phyloP scores from a whole-genome alignment of 1,284 basidiomycete genomes.

The Boletellus sp. region DNA sequence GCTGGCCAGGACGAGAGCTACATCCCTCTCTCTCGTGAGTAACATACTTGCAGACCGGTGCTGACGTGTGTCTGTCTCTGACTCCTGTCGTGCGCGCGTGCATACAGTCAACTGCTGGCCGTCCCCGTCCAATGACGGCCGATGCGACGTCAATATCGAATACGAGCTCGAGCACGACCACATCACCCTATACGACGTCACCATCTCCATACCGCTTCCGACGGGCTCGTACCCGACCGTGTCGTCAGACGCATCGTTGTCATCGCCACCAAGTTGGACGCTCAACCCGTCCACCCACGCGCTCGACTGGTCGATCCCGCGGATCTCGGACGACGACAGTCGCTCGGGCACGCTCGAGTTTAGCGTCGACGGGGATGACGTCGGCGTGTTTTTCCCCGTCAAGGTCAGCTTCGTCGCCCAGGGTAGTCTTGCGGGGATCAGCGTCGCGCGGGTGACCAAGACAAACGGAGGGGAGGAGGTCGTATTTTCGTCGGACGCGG shows the following conservation, averaged over 20 bases:
- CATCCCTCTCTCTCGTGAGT: constrained; percentile 58
- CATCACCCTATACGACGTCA: constrained; percentile 78
- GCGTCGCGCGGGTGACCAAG: constrained; percentile 54
- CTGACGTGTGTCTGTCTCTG: not conserved
- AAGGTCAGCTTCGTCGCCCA: constrained; percentile 77
- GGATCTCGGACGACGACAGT: constrained; percentile 56
- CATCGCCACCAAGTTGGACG: constrained; percentile 67
- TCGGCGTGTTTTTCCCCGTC: constrained; percentile 90
- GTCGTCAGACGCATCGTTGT: constrained; percentile 39
- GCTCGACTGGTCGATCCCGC: constrained; percentile 80
- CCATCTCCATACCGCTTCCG: constrained; percentile 90
- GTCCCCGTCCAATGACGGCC: constrained; percentile 84
- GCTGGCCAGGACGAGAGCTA: constrained; percentile 88
- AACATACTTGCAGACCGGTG: too few relatives aligned
- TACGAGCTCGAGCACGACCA: constrained; percentile 91
- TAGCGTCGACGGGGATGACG: constrained; percentile 79
- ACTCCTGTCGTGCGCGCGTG: not conserved
- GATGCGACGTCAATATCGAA: constrained; percentile 92
- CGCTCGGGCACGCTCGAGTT: constrained; percentile 86
- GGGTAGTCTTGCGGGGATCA: constrained; percentile 74
- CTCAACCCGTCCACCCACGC: constrained; percentile 77
- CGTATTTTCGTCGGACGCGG: constrained; percentile 76
- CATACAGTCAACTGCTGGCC: constrained; percentile 92
- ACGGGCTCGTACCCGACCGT: constrained; percentile 85
- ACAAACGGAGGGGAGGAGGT: constrained; percentile 56